phyloP scores from a whole-genome alignment of 768 basidiomycete species.

The Ramaria sp. region DNA sequence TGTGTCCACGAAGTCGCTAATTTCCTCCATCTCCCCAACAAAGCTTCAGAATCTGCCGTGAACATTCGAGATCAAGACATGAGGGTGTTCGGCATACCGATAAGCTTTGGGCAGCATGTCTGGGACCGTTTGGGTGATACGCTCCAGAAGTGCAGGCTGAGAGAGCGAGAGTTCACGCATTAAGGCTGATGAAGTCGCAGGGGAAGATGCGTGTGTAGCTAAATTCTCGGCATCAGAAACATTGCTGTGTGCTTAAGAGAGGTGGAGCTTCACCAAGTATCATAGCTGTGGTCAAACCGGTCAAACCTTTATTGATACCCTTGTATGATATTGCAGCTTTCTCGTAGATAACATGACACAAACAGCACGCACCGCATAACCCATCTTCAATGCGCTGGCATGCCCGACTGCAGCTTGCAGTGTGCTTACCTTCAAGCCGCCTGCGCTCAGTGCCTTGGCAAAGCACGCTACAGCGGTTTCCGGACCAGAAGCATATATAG shows the following conservation, averaged over 20 bases:
- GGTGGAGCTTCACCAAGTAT: conserved; percentile 32
- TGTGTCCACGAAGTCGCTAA: conserved; percentile 31
- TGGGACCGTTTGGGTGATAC: conserved; percentile 29
- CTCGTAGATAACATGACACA: not conserved
- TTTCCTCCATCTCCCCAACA: conserved; percentile 57
- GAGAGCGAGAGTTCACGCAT: conserved; percentile 37
- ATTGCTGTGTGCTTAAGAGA: not conserved
- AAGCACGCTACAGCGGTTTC: conserved; percentile 28
- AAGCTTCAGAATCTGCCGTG: not conserved
- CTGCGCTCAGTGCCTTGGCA: conserved; percentile 28
- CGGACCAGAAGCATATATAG: conserved; percentile 42
- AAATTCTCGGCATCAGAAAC: not conserved
- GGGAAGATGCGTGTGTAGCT: conserved; percentile 49
- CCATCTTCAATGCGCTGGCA: conserved; percentile 56
- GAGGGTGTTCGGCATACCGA: conserved; percentile 25
- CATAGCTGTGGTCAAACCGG: conserved; percentile 43
- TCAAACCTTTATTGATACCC: conserved; percentile 49
- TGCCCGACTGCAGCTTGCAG: conserved; percentile 42
- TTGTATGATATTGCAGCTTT: conserved; percentile 13
- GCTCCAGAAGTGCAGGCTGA: conserved; percentile 33
- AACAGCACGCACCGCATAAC: conserved; percentile 40
- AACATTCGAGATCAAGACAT: not conserved
- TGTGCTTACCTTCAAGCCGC: conserved; percentile 33
- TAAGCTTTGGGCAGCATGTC: conserved; percentile 53
- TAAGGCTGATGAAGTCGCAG: conserved; percentile 49